Evolutionary conservation across 2,329 filamentous ascomycete genomes (phyloP).

Genomic region (Alternaria angustiovoidea): DNA sequence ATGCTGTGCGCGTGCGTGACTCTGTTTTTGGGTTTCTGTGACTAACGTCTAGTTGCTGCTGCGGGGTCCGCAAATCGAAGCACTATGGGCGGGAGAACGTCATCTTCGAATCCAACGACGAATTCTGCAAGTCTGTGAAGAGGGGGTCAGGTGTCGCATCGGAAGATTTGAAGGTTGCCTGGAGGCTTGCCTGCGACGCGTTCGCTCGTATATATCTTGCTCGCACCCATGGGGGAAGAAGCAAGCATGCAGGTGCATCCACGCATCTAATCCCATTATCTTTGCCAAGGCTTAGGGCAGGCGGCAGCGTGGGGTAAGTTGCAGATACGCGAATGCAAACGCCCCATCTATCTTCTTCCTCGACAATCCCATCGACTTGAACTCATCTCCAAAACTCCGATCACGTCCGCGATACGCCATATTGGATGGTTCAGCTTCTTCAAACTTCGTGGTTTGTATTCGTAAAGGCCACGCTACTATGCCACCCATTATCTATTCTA

Average conservation of each 20-base stretch:
- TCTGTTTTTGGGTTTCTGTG: slow-evolving; percentile 33
- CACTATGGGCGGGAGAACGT: slow-evolving; percentile 9
- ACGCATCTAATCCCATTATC: slow-evolving; percentile 31
- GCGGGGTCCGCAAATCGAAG: slow-evolving; percentile 23
- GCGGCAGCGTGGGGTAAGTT: slow-evolving; percentile 28
- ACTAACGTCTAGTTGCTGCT: slow-evolving; percentile 32
- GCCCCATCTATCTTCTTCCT: background rate
- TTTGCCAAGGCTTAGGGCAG: slow-evolving; percentile 27
- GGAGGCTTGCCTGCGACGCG: background rate
- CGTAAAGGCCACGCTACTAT: background rate
- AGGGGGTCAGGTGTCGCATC: background rate
- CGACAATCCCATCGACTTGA: background rate
- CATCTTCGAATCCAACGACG: slow-evolving; percentile 2
- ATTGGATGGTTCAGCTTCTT: background rate
- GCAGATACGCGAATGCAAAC: slow-evolving; percentile 5
- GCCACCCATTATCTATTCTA: slow-evolving; percentile 1
- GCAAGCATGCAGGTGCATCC: slow-evolving; percentile 17
- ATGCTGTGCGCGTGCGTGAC: slow-evolving; percentile 30
- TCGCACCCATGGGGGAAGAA: slow-evolving; percentile 8
- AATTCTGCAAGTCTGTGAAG: background rate
- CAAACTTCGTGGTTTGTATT: background rate
- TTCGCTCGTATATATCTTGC: background rate
- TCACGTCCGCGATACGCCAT: background rate
- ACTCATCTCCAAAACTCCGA: background rate
- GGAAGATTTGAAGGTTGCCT: background rate